Evolutionary conservation across 1,139 yeast genomes (phyloP).

Genomic region (Suhomyces taliae): DNA sequence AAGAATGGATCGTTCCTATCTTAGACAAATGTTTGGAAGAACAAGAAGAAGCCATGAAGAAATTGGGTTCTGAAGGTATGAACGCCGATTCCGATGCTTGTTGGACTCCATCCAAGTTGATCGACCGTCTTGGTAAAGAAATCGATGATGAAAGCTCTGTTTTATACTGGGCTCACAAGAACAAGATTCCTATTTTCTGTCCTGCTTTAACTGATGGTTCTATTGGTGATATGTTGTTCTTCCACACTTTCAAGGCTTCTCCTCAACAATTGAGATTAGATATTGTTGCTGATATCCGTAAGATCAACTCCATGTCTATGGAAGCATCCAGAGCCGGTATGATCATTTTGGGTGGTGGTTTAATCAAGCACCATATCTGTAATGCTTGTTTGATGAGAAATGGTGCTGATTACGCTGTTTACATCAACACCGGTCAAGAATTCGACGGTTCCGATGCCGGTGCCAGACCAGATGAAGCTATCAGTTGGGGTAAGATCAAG

Average conservation of each 20-base stretch:
- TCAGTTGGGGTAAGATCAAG: constrained; percentile 98
- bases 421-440: constrained; percentile 96
- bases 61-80: constrained; percentile 60
- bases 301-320: constrained; percentile 90
- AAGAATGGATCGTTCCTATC: constrained; percentile 97
- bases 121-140: constrained; percentile 92
- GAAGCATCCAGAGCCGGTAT: constrained; percentile 95
- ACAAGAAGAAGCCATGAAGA: constrained; percentile 67
- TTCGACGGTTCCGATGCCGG: constrained; percentile 99
- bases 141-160: constrained; percentile 93
- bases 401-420: constrained; percentile 98
- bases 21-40: constrained; percentile 85
- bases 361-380: constrained; percentile 94
- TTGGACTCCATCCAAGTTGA: constrained; percentile 94
- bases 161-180: constrained; percentile 96
- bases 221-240: constrained; percentile 96
- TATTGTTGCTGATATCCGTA: constrained; percentile 89
- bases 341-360: constrained; percentile 95
- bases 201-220: constrained; percentile 98
- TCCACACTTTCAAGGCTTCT: constrained; percentile 94
- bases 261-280: constrained; percentile 88
- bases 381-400: constrained; percentile 98
- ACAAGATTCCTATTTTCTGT: constrained; percentile 92
- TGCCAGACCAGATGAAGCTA: constrained; percentile 98
- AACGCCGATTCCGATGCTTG: constrained; percentile 46